A percentile compares a stretch with the other conserved stretches of the same genome.
These are phyloP conservation scores for Ustilaginoidea virens DNA, from an alignment of 2,329 filamentous ascomycete genomes.

Conservation along the genomic window DNA sequence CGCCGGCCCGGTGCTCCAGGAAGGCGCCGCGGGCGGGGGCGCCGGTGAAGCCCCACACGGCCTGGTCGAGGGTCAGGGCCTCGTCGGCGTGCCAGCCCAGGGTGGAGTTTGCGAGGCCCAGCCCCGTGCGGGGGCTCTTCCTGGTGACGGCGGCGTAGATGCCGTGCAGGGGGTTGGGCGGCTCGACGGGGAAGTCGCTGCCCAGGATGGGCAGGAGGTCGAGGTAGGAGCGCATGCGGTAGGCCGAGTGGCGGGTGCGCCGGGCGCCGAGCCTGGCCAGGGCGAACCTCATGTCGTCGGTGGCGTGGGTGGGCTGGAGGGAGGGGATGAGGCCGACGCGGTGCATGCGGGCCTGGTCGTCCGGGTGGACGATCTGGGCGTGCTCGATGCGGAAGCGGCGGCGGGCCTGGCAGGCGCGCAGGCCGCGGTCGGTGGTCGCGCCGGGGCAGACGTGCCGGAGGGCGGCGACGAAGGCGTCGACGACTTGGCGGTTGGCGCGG, in stretches of 20 bases:
- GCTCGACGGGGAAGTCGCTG: constrained; percentile 59
- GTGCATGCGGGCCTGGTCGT: constrained; percentile 44
- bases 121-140: constrained; percentile 39
- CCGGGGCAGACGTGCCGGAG: constrained; percentile 36
- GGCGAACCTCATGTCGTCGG: constrained; percentile 55
- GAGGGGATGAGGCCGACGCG: constrained; percentile 48
- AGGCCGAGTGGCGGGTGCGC: constrained; percentile 41
- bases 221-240: constrained; percentile 49
- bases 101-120: constrained; percentile 27
- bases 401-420: constrained; percentile 34
- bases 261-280: constrained; percentile 39
- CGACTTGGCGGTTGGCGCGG: constrained; percentile 46
- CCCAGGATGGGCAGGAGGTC: constrained; percentile 41
- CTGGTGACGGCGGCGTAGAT: constrained; percentile 54
- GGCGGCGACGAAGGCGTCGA: constrained; percentile 45
- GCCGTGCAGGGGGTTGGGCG: constrained; percentile 49
- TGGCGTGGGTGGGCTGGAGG: constrained; percentile 58
- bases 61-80: constrained; percentile 40
- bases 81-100: constrained; percentile 46
- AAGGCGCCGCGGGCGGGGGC: constrained; percentile 45
- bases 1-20: constrained; percentile 40
- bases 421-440: constrained; percentile 12
- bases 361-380: constrained; percentile 52
- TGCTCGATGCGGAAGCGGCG: constrained; percentile 55
- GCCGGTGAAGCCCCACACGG: constrained; percentile 45